phyloP scores from a whole-genome alignment of 768 basidiomycete genomes.

The Hericium coralloides region DNA sequence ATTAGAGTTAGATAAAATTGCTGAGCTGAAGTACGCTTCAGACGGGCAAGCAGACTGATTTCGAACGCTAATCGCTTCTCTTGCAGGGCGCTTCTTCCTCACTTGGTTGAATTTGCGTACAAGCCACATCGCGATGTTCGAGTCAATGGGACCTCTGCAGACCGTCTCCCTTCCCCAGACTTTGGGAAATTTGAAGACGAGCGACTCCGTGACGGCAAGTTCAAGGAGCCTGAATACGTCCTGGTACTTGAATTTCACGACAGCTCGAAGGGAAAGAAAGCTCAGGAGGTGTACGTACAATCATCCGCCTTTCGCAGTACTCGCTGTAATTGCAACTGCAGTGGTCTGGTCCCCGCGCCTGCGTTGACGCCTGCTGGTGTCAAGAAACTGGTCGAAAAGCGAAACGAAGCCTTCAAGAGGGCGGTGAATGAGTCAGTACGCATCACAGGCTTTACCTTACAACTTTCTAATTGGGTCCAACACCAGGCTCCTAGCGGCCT shows the following conservation, averaged over 20 bases:
- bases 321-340: neutral
- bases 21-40: constrained; percentile 65
- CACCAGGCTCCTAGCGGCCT: constrained; percentile 51
- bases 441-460: constrained; percentile 20
- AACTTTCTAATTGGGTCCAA: neutral
- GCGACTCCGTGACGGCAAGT: constrained; percentile 9
- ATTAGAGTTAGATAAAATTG: constrained; percentile 65
- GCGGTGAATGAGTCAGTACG: constrained; percentile 38
- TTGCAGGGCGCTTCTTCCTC: constrained; percentile 68
- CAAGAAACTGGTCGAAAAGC: constrained; percentile 7
- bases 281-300: constrained; percentile 2
- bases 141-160: constrained; percentile 31
- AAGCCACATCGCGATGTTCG: constrained; percentile 55
- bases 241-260: constrained; percentile 44
- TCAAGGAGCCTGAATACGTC: constrained; percentile 39
- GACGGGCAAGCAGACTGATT: neutral
- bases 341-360: constrained; percentile 5
- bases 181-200: constrained; percentile 10
- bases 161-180: constrained; percentile 30
- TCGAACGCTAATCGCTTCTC: neutral
- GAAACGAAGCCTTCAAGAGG: constrained; percentile 25
- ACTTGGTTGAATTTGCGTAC: constrained; percentile 76
- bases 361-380: constrained; percentile 5
- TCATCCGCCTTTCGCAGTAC: neutral
- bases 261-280: constrained; percentile 16